phyloP scores from a whole-genome alignment of 257 asterid genomes.

The Osmanthus fragrans region DNA sequence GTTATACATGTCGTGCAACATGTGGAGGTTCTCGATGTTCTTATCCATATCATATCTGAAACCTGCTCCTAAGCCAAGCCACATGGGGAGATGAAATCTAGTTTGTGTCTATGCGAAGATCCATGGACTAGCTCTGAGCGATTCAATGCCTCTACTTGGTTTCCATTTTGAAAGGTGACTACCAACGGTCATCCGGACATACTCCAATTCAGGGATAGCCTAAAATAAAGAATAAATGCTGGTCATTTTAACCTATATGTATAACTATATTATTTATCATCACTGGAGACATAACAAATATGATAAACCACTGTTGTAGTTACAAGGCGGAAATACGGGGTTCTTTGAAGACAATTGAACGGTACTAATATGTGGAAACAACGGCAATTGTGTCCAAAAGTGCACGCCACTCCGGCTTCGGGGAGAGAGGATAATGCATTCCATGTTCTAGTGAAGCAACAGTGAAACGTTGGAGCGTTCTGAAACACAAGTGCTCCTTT shows the following conservation, averaged over 20 bases:
- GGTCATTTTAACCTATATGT: neutral
- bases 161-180: constrained; percentile 68
- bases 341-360: constrained; percentile 58
- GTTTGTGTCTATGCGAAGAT: constrained; percentile 72
- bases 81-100: constrained; percentile 63
- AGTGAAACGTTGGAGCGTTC: constrained; percentile 43
- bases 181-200: constrained; percentile 70
- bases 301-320: neutral
- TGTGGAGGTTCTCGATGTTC: constrained; percentile 42
- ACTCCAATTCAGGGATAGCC: constrained; percentile 68
- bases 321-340: constrained; percentile 68
- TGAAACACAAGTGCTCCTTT: constrained; percentile 43
- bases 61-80: constrained; percentile 70
- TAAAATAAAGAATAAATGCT: neutral
- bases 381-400: constrained; percentile 55
- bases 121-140: constrained; percentile 68
- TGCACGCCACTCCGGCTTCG: constrained; percentile 64
- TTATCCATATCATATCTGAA: constrained; percentile 47
- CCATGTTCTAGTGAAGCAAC: constrained; percentile 72
- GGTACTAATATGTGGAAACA: constrained; percentile 56
- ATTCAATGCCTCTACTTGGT: constrained; percentile 66
- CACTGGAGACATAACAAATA: neutral
- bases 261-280: neutral
- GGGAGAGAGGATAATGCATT: constrained; percentile 56
- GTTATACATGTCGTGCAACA: constrained; percentile 64